phyloP scores from a whole-genome alignment of 306 rosid species.

The Rosa chinensis region DNA sequence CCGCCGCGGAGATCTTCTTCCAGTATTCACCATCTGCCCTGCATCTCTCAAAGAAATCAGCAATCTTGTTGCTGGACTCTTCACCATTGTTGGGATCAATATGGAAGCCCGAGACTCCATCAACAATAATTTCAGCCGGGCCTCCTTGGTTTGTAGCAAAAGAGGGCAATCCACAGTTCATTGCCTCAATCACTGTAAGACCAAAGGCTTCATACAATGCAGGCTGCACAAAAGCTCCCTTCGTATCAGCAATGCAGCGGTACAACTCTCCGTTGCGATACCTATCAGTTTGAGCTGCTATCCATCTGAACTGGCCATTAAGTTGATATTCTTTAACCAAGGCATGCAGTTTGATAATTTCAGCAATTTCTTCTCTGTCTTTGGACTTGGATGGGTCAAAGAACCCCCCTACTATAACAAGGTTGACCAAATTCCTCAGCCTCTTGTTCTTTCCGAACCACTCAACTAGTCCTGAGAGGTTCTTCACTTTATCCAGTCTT shows the following conservation, averaged over 20 bases:
- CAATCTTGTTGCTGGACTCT: constrained; percentile 74
- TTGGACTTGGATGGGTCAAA: constrained; percentile 82
- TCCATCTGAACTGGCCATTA: constrained; percentile 81
- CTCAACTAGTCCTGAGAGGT: constrained; percentile 82
- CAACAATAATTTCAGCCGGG: constrained; percentile 87
- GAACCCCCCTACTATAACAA: constrained; percentile 89
- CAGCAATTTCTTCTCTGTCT: constrained; percentile 89
- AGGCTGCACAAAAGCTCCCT: constrained; percentile 96
- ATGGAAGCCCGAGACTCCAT: constrained; percentile 82
- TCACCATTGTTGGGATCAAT: constrained; percentile 71
- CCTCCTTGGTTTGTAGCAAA: constrained; percentile 96
- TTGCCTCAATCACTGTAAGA: constrained; percentile 90
- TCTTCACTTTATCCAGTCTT: constrained; percentile 85
- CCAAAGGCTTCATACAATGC: constrained; percentile 93
- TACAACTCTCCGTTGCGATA: constrained; percentile 78
- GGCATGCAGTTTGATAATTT: constrained; percentile 77
- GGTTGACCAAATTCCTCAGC: constrained; percentile 69
- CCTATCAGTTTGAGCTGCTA: constrained; percentile 87
- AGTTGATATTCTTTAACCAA: constrained; percentile 65
- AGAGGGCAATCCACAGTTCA: constrained; percentile 93
- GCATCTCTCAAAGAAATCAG: constrained; percentile 84
- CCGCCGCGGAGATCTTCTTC: constrained; percentile 59
- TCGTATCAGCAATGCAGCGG: constrained; percentile 76
- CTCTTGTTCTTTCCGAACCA: constrained; percentile 78
- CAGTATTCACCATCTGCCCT: constrained; percentile 56